Conservation (phyloP, 352 stramenopile genomes). For the Plasmopara muralis region DNA sequence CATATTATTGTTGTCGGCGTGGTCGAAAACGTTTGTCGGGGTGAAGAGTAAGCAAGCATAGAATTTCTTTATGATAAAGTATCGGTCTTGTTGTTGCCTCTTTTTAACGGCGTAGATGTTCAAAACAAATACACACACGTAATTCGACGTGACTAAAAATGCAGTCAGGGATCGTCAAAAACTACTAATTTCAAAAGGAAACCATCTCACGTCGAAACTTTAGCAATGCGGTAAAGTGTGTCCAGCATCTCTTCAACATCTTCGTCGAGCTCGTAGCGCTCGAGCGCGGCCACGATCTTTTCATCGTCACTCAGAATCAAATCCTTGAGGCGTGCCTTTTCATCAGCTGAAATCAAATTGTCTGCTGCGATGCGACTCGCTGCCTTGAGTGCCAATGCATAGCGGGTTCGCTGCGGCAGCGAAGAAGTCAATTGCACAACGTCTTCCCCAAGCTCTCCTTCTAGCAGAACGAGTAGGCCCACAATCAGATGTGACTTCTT, state of each 20-base stretch:
- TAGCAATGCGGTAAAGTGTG: slow-evolving; percentile 71
- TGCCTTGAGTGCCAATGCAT: slow-evolving; percentile 75
- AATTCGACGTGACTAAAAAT: too few relatives aligned
- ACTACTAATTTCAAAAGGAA: neutral
- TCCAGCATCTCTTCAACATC: slow-evolving; percentile 85
- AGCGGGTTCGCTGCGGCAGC: slow-evolving; percentile 57
- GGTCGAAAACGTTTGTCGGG: too few relatives aligned
- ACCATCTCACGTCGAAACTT: slow-evolving; percentile 29
- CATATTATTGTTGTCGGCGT: too few relatives aligned
- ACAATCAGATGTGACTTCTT: slow-evolving; percentile 14
- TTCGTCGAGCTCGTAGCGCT: slow-evolving; percentile 75
- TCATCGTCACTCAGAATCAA: slow-evolving; percentile 77
- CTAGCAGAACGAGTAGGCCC: slow-evolving; percentile 27
- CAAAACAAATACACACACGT: too few relatives aligned
- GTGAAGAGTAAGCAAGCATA: too few relatives aligned
- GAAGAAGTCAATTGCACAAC: slow-evolving; percentile 35
- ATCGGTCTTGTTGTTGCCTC: too few relatives aligned
- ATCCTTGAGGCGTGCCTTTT: slow-evolving; percentile 78
- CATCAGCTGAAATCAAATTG: slow-evolving; percentile 69
- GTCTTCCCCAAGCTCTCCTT: slow-evolving; percentile 57
- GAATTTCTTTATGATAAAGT: too few relatives aligned
- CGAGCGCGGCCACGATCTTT: slow-evolving; percentile 68
- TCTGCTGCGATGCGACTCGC: slow-evolving; percentile 69
- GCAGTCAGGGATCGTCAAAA: too few relatives aligned
- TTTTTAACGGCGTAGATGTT: too few relatives aligned